A percentile compares a stretch with the other conserved stretches of the same genome.
These are phyloP conservation scores for Drosera capensis DNA, from an alignment of 148 eudicot genomes.

Conservation along the genomic window DNA sequence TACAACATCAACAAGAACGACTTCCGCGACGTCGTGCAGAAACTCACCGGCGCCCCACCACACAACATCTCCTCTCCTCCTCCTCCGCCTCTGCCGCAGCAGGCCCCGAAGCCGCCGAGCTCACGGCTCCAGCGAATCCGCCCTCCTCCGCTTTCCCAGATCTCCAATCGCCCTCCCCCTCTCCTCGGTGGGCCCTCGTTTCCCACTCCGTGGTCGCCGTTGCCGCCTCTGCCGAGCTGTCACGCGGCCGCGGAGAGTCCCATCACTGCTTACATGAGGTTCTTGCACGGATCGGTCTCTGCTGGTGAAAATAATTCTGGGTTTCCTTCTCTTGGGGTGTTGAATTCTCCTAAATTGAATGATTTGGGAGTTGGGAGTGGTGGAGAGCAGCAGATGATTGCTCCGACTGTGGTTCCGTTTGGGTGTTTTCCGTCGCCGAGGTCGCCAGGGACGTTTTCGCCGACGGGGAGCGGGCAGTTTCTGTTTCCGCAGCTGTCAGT, in stretches of 20 bases:
- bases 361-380: slow-evolving; percentile 1
- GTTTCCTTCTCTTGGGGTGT: slow-evolving; percentile 3
- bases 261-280: slow-evolving; percentile 84
- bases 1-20: slow-evolving; percentile 79
- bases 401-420: slow-evolving; percentile 21
- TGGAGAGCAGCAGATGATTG: not conserved
- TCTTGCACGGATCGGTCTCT: slow-evolving; percentile 24
- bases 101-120: slow-evolving; percentile 35
- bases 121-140: slow-evolving; percentile 84
- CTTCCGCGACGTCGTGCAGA: slow-evolving; percentile 84
- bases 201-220: slow-evolving; percentile 37
- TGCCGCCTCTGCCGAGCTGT: slow-evolving; percentile 79
- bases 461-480: slow-evolving; percentile 29
- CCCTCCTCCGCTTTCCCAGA: slow-evolving; percentile 71
- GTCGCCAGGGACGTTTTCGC: slow-evolving; percentile 40
- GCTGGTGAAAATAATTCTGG: slow-evolving; percentile 6
- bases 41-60: slow-evolving; percentile 80
- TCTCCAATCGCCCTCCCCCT: slow-evolving; percentile 35
- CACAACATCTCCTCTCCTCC: slow-evolving; percentile 33
- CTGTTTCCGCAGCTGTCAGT: slow-evolving; percentile 51
- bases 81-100: slow-evolving; percentile 11
- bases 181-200: slow-evolving; percentile 7
- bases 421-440: slow-evolving; percentile 61
- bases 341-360: slow-evolving; percentile 1
- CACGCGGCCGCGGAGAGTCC: slow-evolving; percentile 89